phyloP scores from a whole-genome alignment of 2,329 filamentous ascomycete genomes.

The Aspergillus quadricinctus region DNA sequence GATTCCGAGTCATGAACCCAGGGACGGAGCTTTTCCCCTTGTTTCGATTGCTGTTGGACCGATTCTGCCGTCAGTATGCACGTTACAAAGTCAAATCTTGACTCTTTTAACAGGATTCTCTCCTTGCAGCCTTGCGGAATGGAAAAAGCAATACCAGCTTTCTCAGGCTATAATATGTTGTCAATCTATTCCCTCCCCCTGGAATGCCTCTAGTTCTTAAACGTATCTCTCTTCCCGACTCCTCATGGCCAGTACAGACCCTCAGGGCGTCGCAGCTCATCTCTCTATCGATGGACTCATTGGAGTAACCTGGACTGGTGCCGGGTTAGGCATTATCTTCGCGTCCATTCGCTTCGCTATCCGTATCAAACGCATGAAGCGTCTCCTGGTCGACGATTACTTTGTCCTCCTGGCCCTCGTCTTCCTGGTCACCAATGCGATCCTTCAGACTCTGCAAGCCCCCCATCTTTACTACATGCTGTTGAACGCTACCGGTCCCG shows the following conservation, averaged over 20 bases:
- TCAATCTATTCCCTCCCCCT: neutral
- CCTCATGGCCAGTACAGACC: neutral
- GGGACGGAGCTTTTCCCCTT: neutral
- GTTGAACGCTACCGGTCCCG: constrained; percentile 4
- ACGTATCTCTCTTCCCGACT: neutral
- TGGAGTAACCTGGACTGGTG: constrained; percentile 16
- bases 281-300: constrained; percentile 13
- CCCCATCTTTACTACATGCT: constrained; percentile 17
- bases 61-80: neutral
- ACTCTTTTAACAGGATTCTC: neutral
- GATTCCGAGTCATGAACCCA: neutral
- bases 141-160: neutral
- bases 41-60: neutral
- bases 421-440: constrained; percentile 15
- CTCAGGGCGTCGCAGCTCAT: constrained; percentile 7
- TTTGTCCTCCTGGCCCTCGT: constrained; percentile 13
- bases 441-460: constrained; percentile 17
- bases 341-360: constrained; percentile 11
- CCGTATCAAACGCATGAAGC: constrained; percentile 11
- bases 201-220: neutral
- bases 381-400: constrained; percentile 16
- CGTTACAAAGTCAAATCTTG: neutral
- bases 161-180: neutral
- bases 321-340: constrained; percentile 13
- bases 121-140: neutral